Evolutionary conservation across 495 filamentous ascomycete species (phyloP), one percentile per base, ranked within the genome.

Genomic region (Melanomma pulvis-pyrius): DNA sequence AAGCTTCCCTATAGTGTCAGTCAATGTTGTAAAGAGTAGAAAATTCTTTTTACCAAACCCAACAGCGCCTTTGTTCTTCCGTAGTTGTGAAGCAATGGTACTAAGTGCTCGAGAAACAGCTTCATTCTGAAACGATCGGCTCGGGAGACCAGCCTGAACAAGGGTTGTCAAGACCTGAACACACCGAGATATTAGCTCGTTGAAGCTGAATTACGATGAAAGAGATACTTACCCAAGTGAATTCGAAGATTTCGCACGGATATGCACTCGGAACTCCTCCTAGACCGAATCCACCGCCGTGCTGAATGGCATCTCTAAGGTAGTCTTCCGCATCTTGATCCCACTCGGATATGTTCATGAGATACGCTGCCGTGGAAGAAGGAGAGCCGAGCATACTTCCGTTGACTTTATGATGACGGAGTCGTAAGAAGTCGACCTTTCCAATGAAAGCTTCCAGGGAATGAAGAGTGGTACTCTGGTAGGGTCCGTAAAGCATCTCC

Each of bases 401-500:
- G 50, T 65, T 67, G 19, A 74, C 69, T 55, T 74, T 76, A 44
- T 80, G 77, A 30, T 80, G 76, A 1, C 54, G 63, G 12, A 83
- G 63, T 30, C 65, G 70, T 48, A 79, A 70, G 62, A 83, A 80
- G 44, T 80, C 73, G 15, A 82, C 53, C n/a, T 68, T 71, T 11
- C 76, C 81, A 13, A 79, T 72, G 49, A 82, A 79, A 0, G 79
- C 76, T 55, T 83, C 81, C 3, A 83, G 62, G 1, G 80, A 82
- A 57, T 83, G 79, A 17, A 79, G 56, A 1, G 71, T 50, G 0
- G 79, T 76, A 0, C 63, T 65, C 22, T 70, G 67, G 6, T 63
- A 25, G 8, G 46, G 50, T 2, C 52, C 51, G 55, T 78, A 81
- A 1, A 81, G 69, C 29, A 51, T 52, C 8, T 70, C 58, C 1